A percentile compares a stretch with the other conserved stretches of the same genome.
These are phyloP conservation scores for Erodium chrysanthum DNA, from an alignment of 441 rosid genomes.

Conservation along the genomic window DNA sequence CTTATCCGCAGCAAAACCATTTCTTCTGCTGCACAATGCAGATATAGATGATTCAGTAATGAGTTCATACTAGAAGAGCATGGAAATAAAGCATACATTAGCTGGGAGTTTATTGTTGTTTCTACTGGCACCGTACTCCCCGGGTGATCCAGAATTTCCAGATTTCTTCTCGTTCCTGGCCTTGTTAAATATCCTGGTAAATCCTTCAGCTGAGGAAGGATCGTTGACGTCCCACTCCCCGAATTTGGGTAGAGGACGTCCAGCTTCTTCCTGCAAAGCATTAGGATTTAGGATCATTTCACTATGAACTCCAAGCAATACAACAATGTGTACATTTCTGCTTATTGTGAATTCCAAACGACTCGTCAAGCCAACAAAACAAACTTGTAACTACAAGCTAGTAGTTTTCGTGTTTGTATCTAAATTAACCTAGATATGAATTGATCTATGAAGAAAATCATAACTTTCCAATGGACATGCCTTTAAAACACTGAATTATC, in stretches of 20 bases:
- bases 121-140: neutral
- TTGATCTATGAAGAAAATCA: too few relatives aligned
- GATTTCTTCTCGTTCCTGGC: slow-evolving; percentile 41
- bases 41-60: neutral
- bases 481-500: too few relatives aligned
- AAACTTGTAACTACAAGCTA: too few relatives aligned
- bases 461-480: too few relatives aligned
- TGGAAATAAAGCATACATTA: neutral
- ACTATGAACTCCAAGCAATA: too few relatives aligned
- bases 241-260: slow-evolving; percentile 35
- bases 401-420: too few relatives aligned
- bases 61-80: neutral
- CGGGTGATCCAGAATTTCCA: slow-evolving; percentile 19
- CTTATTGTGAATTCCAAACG: too few relatives aligned
- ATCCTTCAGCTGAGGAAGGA: slow-evolving; percentile 36
- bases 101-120: neutral
- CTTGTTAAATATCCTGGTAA: slow-evolving; percentile 37
- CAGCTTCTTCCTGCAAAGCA: slow-evolving; percentile 8
- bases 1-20: slow-evolving; percentile 18
- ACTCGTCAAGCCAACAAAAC: too few relatives aligned
- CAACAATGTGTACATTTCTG: too few relatives aligned
- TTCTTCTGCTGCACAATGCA: slow-evolving; percentile 13
- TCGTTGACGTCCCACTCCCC: slow-evolving; percentile 56
- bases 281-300: neutral
- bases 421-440: too few relatives aligned